These are phyloP conservation scores for Mycosarcoma mackinlayi DNA, from an alignment of 1,284 basidiomycete genomes.

Conservation along the genomic window DNA sequence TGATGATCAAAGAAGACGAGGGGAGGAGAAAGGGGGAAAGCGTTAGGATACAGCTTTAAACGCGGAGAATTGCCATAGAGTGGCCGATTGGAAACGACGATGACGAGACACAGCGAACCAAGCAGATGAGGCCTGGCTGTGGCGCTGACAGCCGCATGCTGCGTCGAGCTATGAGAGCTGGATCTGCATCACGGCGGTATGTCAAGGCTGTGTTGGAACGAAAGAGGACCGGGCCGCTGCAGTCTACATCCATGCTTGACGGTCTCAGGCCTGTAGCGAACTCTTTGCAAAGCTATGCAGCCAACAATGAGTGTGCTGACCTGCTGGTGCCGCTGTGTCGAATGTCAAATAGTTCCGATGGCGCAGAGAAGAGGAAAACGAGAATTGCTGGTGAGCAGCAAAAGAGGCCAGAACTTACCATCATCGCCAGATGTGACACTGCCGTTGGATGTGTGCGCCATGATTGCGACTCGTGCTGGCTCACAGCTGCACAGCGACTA, in stretches of 20 bases:
- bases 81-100: not conserved
- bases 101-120: not conserved
- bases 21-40: not conserved
- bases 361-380: too few species aligned
- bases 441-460: slow-evolving; percentile 21
- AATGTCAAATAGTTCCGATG: too few species aligned
- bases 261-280: too few species aligned
- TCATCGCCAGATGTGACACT: slow-evolving; percentile 24
- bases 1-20: not conserved
- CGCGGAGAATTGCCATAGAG: not conserved
- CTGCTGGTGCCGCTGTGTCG: too few species aligned
- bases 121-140: not conserved
- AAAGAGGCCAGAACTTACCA: slow-evolving; percentile 16
- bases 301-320: too few species aligned
- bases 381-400: too few species aligned
- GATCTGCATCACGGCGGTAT: slow-evolving; percentile 1
- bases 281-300: too few species aligned
- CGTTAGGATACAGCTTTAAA: not conserved
- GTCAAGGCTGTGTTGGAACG: too few species aligned
- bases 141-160: not conserved
- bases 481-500: too few species aligned
- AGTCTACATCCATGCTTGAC: not conserved
- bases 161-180: not conserved
- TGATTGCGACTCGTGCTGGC: too few species aligned
- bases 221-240: not conserved